phyloP scores from a whole-genome alignment of 2,329 filamentous ascomycete species.

The Fusarium ambrosium region DNA sequence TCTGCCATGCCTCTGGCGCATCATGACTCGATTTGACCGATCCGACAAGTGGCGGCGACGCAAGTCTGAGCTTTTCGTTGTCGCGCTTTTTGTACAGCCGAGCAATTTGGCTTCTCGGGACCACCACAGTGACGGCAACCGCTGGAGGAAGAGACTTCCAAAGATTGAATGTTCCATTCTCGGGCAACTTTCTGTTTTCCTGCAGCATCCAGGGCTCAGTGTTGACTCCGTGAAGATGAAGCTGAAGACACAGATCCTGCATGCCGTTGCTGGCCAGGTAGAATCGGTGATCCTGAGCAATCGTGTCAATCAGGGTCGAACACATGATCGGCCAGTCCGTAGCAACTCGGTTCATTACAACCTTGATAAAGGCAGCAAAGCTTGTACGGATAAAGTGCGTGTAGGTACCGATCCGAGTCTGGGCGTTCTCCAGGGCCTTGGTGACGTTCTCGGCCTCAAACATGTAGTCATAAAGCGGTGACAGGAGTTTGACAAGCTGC shows the following conservation, averaged over 20 bases:
- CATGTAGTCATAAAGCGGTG: constrained; percentile 60
- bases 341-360: constrained; percentile 51
- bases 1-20: constrained; percentile 48
- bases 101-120: constrained; percentile 50
- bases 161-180: constrained; percentile 48
- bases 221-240: constrained; percentile 53
- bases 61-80: constrained; percentile 22
- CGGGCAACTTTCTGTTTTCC: constrained; percentile 35
- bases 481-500: constrained; percentile 56
- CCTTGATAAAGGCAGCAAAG: constrained; percentile 56
- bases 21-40: constrained; percentile 45
- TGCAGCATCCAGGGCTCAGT: constrained; percentile 50
- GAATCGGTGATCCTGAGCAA: constrained; percentile 49
- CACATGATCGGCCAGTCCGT: constrained; percentile 53
- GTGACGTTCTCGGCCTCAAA: constrained; percentile 57
- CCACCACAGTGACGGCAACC: constrained; percentile 54
- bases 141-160: constrained; percentile 55
- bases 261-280: constrained; percentile 49
- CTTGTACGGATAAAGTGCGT: constrained; percentile 55
- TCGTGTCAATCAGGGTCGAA: constrained; percentile 46
- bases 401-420: constrained; percentile 35
- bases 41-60: constrained; percentile 49
- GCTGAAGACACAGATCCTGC: constrained; percentile 54
- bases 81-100: constrained; percentile 43
- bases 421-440: constrained; percentile 16